Conservation (phyloP, 129 eudicot species). For the Centrapalus pauciflorus region DNA sequence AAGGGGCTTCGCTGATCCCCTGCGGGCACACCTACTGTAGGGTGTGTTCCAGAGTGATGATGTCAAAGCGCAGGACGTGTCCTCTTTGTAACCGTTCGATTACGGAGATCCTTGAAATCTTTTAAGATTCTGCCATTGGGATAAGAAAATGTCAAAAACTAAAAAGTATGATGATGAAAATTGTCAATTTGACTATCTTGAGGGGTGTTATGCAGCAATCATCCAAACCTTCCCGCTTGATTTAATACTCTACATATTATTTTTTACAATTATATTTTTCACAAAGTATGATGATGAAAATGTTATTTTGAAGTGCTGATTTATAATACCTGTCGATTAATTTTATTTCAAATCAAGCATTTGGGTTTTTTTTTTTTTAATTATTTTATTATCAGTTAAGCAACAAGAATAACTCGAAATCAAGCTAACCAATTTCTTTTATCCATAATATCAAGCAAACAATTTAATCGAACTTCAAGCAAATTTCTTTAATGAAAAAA, state of each 20-base stretch:
- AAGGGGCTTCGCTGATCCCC: conserved; percentile 53
- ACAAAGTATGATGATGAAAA: too few relatives aligned
- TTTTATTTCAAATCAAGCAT: too few relatives aligned
- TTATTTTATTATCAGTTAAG: too few relatives aligned
- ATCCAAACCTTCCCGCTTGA: not conserved
- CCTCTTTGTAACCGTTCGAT: conserved; percentile 49
- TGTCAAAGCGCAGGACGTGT: conserved; percentile 47
- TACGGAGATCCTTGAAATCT: conserved; percentile 47
- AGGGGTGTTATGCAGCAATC: not conserved
- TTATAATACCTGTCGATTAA: too few relatives aligned
- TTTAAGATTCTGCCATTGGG: conserved; percentile 7
- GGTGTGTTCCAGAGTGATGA: conserved; percentile 42
- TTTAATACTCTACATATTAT: not conserved
- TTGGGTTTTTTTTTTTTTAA: too few relatives aligned
- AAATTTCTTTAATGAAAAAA: too few relatives aligned
- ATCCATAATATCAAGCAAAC: too few relatives aligned
- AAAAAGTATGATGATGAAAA: conserved; percentile 7
- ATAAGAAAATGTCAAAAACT: not conserved
- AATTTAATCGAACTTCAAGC: too few relatives aligned
- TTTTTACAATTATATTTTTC: not conserved
- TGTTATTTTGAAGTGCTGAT: too few relatives aligned
- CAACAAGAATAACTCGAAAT: too few relatives aligned
- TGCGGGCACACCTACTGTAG: conserved; percentile 63
- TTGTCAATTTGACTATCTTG: not conserved
- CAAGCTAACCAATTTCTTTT: too few relatives aligned